phyloP scores from a whole-genome alignment of 768 basidiomycete genomes.

The Lentinula lateritia region DNA sequence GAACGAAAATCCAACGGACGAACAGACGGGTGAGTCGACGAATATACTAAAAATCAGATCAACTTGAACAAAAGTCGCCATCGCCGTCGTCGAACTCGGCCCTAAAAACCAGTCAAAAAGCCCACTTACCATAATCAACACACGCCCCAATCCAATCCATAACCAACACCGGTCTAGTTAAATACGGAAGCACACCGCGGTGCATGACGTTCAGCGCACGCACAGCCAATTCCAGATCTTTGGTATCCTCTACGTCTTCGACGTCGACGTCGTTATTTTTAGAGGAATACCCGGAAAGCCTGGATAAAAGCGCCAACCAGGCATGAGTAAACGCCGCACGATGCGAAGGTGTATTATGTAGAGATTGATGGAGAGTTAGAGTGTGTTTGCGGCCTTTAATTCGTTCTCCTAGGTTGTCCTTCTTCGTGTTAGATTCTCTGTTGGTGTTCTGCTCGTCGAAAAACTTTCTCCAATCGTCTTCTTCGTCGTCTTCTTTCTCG shows the following conservation, averaged over 20 bases:
- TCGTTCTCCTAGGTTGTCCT: not conserved
- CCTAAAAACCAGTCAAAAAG: not conserved
- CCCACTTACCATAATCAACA: constrained; percentile 66
- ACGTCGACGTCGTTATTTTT: constrained; percentile 6
- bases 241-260: constrained; percentile 27
- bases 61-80: too few species aligned
- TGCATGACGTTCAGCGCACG: constrained; percentile 77
- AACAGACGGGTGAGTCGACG: too few species aligned
- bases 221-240: constrained; percentile 38
- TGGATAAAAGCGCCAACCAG: constrained; percentile 74
- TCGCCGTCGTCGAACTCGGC: too few species aligned
- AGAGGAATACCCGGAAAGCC: constrained; percentile 30
- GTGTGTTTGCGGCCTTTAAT: constrained; percentile 48
- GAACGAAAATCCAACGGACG: too few species aligned
- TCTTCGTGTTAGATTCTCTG: too few species aligned
- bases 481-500: constrained; percentile 29
- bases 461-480: constrained; percentile 79
- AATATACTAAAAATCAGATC: too few species aligned
- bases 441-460: constrained; percentile 58
- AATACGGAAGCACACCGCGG: constrained; percentile 73
- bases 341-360: constrained; percentile 75
- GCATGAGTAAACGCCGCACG: constrained; percentile 72
- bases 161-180: constrained; percentile 71
- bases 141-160: constrained; percentile 91
- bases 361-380: constrained; percentile 68